Conservation (phyloP, 352 stramenopile species). For the Halophytophthora batemanensis region DNA sequence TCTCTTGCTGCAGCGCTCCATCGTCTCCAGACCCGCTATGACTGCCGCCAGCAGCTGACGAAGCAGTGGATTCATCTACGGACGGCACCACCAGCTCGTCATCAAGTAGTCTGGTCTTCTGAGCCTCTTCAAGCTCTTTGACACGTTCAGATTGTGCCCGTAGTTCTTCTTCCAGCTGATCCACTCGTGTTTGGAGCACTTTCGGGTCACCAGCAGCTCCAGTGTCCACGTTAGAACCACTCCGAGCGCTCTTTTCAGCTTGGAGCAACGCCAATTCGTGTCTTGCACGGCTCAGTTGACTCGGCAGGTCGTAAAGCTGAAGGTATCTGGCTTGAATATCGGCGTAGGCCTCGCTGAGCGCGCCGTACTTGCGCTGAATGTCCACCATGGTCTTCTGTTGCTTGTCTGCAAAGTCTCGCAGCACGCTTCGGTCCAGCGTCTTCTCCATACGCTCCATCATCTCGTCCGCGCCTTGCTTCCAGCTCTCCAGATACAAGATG, state of each 20-base stretch:
- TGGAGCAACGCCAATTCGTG: constrained; percentile 52
- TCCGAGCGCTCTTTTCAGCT: constrained; percentile 24
- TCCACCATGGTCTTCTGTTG: constrained; percentile 29
- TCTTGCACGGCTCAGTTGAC: constrained; percentile 37
- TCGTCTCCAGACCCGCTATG: constrained; percentile 18
- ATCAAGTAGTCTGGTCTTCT: constrained; percentile 3
- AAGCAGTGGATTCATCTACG: not conserved
- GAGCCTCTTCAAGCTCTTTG: constrained; percentile 47
- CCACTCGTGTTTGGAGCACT: constrained; percentile 32
- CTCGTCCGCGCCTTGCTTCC: constrained; percentile 73
- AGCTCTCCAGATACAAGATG: constrained; percentile 90
- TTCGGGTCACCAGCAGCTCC: constrained; percentile 2
- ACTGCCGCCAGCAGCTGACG: not conserved
- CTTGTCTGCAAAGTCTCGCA: constrained; percentile 43
- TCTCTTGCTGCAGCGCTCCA: constrained; percentile 45
- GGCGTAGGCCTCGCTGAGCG: constrained; percentile 38
- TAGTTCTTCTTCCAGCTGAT: constrained; percentile 52
- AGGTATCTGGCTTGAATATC: constrained; percentile 54
- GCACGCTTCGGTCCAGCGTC: constrained; percentile 56
- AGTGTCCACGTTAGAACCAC: not conserved
- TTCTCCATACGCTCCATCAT: constrained; percentile 63
- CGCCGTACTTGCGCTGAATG: constrained; percentile 37
- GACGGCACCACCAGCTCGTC: constrained; percentile 9
- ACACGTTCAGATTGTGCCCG: constrained; percentile 29
- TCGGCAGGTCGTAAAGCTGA: constrained; percentile 40